Percentiles rank a stretch among this genome's conserved stretches.
These are phyloP conservation scores for Talaromyces atroroseus DNA, from an alignment of 2,329 filamentous ascomycete species.

Conservation along the genomic window DNA sequence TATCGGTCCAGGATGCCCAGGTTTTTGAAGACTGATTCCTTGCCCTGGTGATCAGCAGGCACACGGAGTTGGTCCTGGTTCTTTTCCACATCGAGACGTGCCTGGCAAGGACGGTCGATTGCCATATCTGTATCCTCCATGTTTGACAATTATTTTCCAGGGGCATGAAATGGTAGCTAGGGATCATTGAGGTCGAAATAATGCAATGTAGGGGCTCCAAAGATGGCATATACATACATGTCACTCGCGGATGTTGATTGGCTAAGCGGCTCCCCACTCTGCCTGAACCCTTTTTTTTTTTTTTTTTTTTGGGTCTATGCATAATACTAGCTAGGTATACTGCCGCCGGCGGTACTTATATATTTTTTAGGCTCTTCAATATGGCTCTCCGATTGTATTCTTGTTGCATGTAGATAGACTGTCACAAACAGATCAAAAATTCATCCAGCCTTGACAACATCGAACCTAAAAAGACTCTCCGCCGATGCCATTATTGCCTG, in stretches of 20 bases:
- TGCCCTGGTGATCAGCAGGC: neutral
- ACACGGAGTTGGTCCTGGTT: neutral
- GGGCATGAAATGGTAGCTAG: neutral
- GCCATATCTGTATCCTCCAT: neutral
- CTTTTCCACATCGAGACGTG: neutral
- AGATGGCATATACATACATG: neutral
- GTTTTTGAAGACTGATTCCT: slow-evolving; percentile 25
- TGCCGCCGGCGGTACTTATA: no score
- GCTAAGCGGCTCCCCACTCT: neutral
- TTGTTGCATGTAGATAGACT: neutral
- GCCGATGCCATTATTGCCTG: neutral
- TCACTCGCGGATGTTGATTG: neutral
- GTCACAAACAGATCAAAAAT: neutral
- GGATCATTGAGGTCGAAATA: neutral
- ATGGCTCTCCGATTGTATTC: neutral
- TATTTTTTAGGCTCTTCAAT: no score
- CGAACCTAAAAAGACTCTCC: slow-evolving; percentile 2
- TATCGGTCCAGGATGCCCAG: slow-evolving; percentile 59
- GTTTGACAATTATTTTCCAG: neutral
- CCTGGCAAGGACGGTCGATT: neutral
- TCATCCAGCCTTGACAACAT: neutral
- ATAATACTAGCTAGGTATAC: no score
- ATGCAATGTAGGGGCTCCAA: neutral
- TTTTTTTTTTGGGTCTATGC: no score
- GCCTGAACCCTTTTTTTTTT: neutral